Evolutionary conservation across 1,139 yeast genomes (phyloP).

Genomic region (Scheffersomyces cryptocercus): DNA sequence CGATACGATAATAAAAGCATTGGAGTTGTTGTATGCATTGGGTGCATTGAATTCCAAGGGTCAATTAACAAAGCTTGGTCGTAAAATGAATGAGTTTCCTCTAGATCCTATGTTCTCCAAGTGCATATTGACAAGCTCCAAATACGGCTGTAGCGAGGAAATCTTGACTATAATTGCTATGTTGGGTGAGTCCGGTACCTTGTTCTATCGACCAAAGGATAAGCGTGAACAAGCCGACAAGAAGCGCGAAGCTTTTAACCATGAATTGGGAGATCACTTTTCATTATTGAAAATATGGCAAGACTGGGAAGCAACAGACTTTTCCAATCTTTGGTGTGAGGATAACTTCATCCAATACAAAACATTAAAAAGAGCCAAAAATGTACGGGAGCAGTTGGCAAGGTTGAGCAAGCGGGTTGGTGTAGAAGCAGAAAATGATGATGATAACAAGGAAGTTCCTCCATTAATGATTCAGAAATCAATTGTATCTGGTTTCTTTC

Average conservation of each 20-base stretch:
- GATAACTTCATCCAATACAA: slow-evolving; percentile 81
- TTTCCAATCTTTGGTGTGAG: slow-evolving; percentile 80
- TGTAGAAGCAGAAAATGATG: slow-evolving; percentile 25
- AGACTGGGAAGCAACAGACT: slow-evolving; percentile 73
- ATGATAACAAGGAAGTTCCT: slow-evolving; percentile 13
- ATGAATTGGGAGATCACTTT: slow-evolving; percentile 74
- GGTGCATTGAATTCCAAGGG: slow-evolving; percentile 89
- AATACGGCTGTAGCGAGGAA: slow-evolving; percentile 61
- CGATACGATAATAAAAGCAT: slow-evolving; percentile 69
- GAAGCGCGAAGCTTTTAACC: slow-evolving; percentile 54
- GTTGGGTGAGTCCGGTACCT: slow-evolving; percentile 76
- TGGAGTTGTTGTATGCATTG: slow-evolving; percentile 77
- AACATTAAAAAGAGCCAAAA: slow-evolving; percentile 67
- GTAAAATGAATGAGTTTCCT: slow-evolving; percentile 91
- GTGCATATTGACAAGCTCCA: slow-evolving; percentile 63
- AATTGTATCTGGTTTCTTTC: slow-evolving; percentile 79
- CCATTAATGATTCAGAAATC: slow-evolving; percentile 58
- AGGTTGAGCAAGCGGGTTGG: slow-evolving; percentile 65
- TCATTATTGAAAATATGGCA: slow-evolving; percentile 72
- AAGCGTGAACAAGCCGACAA: slow-evolving; percentile 65
- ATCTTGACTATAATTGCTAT: slow-evolving; percentile 73
- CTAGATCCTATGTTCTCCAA: slow-evolving; percentile 88
- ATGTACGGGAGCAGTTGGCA: slow-evolving; percentile 70
- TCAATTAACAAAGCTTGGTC: slow-evolving; percentile 72
- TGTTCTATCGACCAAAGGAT: slow-evolving; percentile 76